Evolutionary conservation across 805 yeast genomes (phyloP), one percentile per base, ranked within the genome.

Genomic region (Blastobotrys muscicola): DNA sequence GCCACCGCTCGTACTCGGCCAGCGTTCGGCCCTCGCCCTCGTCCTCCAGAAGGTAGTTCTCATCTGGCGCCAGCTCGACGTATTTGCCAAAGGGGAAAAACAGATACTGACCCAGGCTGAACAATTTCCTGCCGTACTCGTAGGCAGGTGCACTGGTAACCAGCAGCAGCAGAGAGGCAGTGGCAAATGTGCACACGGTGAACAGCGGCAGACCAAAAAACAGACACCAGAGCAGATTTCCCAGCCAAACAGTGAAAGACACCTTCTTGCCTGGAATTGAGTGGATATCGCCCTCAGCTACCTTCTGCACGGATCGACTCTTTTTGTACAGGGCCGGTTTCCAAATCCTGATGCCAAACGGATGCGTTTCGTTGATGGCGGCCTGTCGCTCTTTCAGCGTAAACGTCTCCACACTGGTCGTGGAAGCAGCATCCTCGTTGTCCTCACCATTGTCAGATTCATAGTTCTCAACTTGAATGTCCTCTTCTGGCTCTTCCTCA

Each of bases 331-430:
- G 68, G 2, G 97, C 96, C 1, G 98, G 98, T 58, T 92, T 92
- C 98, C 98, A 92, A 55, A 92, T 85, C 61, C 95, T 82, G 38
- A 92, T 90, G 72, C 98, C 98, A 57, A 92, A 92, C 0, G 98
- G 98, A 68, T 92, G 98, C 3, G 97, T 87, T 42, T 84, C 80
- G 59, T 92, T 92, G 59, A 92, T 92, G 11, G 98, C 98, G 53
- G 85, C 89, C 62, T 92, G 98, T 51, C 97, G 78, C 53, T 89
- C 95, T 47, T 92, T 72, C 43, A 90, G 70, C 3, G 95, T 92
- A 59, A 84, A 81, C 4, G 95, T 82, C 61, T 90, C 97, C 23
- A 76, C 59, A 0, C 94, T 59, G 4, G 59, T 52, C 33, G 60
- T 59, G 35, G 56, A 50, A 4, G 48, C 44, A 29, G 50, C 62